These are phyloP conservation scores for Usnea hakonensis DNA, from an alignment of 495 filamentous ascomycete species.

Conservation along the genomic window DNA sequence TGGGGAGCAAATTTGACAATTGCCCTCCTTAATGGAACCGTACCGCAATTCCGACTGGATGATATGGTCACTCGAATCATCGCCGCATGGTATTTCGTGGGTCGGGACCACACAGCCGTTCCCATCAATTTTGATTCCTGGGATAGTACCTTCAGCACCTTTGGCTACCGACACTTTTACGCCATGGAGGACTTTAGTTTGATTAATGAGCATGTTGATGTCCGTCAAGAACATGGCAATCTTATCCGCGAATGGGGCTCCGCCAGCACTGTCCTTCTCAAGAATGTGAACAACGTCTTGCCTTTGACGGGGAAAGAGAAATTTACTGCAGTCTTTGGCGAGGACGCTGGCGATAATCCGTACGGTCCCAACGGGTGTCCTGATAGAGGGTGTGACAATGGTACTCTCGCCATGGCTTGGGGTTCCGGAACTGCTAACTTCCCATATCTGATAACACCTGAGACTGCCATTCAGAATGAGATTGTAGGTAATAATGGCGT, in stretches of 20 bases:
- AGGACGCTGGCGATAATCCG: conserved; percentile 71
- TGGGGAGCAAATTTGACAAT: conserved; percentile 85
- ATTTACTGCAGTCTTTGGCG: conserved; percentile 74
- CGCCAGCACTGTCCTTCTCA: conserved; percentile 77
- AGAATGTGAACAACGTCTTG: conserved; percentile 67
- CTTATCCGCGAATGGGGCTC: conserved; percentile 68
- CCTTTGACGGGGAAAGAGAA: conserved; percentile 69
- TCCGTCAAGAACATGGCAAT: conserved; percentile 62
- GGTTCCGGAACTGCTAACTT: conserved; percentile 84
- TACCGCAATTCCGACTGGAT: conserved; percentile 85
- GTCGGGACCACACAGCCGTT: conserved; percentile 52
- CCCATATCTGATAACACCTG: conserved; percentile 84
- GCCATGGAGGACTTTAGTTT: conserved; percentile 43
- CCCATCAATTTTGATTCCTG: conserved; percentile 85
- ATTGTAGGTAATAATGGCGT: conserved; percentile 48
- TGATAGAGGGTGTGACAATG: conserved; percentile 77
- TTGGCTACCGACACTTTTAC: conserved; percentile 56
- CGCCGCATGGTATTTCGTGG: conserved; percentile 87
- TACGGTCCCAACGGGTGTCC: conserved; percentile 77
- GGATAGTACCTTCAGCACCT: conserved; percentile 70
- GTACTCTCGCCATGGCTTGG: conserved; percentile 92
- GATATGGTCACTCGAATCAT: conserved; percentile 93
- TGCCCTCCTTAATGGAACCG: conserved; percentile 79
- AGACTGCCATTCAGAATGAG: conserved; percentile 74
- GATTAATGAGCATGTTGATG: conserved; percentile 82